Conservation (phyloP, 192 early-diverging fungal species). For the Phlyctochytrium arcticum region DNA sequence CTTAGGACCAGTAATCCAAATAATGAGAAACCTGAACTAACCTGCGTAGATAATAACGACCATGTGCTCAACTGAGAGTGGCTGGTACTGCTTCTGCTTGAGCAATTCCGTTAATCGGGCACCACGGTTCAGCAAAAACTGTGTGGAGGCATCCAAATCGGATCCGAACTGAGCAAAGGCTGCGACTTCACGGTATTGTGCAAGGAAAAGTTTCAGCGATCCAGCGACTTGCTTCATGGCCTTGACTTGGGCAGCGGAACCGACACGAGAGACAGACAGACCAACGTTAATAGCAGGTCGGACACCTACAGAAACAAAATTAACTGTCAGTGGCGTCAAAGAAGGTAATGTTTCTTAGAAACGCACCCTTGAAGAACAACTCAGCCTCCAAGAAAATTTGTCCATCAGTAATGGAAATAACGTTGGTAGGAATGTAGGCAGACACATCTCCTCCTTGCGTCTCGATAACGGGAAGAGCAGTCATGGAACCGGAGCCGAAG, state of each 20-base stretch:
- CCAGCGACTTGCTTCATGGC: conserved; percentile 99
- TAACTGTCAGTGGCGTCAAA: neutral
- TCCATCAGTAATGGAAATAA: conserved; percentile 99
- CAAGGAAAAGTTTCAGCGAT: conserved; percentile 99
- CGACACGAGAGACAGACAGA: conserved; percentile 99
- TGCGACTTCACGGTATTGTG: conserved; percentile 99
- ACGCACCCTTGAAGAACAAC: conserved; percentile 99
- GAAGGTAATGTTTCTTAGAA: neutral
- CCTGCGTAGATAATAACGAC: conserved; percentile 96
- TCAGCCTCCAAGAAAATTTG: conserved; percentile 99
- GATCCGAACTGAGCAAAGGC: conserved; percentile 99
- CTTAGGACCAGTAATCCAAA: neutral
- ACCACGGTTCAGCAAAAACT: conserved; percentile 99
- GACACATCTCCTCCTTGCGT: conserved; percentile 99
- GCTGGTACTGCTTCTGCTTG: conserved; percentile 99
- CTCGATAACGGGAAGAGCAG: conserved; percentile 98
- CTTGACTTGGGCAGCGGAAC: conserved; percentile 99
- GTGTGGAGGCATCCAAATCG: conserved; percentile 99
- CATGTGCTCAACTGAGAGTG: conserved; percentile 94
- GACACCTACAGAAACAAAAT: conserved; percentile 39
- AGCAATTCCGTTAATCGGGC: conserved; percentile 98
- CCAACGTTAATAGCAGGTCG: conserved; percentile 99
- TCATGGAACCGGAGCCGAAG: conserved; percentile 94
- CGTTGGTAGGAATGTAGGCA: conserved; percentile 99
- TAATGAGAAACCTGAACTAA: neutral